Evolutionary conservation across 176 grass and related monocot species (phyloP).

Genomic region (Juncus effusus): DNA sequence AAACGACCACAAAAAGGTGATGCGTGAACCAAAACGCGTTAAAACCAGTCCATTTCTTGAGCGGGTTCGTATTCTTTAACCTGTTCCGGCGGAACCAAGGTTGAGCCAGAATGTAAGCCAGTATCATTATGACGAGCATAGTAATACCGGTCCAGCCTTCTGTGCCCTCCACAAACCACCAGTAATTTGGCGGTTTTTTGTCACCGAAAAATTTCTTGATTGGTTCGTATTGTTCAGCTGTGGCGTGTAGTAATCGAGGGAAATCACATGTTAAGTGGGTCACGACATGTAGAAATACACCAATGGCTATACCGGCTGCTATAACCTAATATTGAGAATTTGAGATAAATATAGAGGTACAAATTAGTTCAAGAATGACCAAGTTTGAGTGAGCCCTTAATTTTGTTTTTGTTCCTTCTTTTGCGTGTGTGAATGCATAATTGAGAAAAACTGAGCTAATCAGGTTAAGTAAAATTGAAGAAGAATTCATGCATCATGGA

Average conservation of each 20-base stretch:
- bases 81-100: slow-evolving; percentile 88
- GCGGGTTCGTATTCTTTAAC: slow-evolving; percentile 58
- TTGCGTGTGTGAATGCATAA: no score
- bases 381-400: background rate
- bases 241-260: slow-evolving; percentile 65
- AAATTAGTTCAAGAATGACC: background rate
- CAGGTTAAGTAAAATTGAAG: no score
- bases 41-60: slow-evolving; percentile 79
- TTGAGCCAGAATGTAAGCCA: slow-evolving; percentile 66
- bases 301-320: slow-evolving; percentile 64
- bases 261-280: slow-evolving; percentile 93
- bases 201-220: slow-evolving; percentile 85
- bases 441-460: no score
- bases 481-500: no score
- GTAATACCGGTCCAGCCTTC: slow-evolving; percentile 81
- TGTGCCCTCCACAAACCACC: slow-evolving; percentile 96
- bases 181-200: slow-evolving; percentile 60
- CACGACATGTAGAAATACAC: slow-evolving; percentile 64
- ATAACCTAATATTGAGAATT: slow-evolving; percentile 45
- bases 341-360: background rate
- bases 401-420: background rate
- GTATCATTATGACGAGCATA: slow-evolving; percentile 79
- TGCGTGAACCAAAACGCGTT: slow-evolving; percentile 97
- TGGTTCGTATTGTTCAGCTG: slow-evolving; percentile 48
- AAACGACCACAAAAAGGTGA: slow-evolving; percentile 84